Evolutionary conservation across 495 filamentous ascomycete species (phyloP).

Genomic region (Penicillium antarcticum): DNA sequence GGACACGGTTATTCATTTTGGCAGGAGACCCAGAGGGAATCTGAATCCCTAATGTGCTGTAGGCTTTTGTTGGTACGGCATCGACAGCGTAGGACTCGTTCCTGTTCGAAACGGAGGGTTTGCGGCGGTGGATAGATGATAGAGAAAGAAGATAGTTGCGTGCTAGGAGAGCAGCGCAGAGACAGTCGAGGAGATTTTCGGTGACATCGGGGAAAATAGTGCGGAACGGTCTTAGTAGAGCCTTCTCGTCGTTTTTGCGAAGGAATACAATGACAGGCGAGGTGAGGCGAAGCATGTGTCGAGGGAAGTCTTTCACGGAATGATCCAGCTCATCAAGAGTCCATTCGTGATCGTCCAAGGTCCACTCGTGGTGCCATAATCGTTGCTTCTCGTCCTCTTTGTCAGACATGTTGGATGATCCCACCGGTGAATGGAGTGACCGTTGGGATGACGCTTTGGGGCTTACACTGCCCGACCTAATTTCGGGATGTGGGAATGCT

Average conservation of each 20-base stretch:
- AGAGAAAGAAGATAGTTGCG: slow-evolving; percentile 56
- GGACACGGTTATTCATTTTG: slow-evolving; percentile 29
- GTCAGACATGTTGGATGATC: slow-evolving; percentile 25
- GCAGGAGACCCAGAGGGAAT: slow-evolving; percentile 25
- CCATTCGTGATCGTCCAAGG: slow-evolving; percentile 46
- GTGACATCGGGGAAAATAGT: slow-evolving; percentile 55
- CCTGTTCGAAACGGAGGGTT: slow-evolving; percentile 16
- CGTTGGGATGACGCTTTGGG: slow-evolving; percentile 9
- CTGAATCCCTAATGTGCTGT: slow-evolving; percentile 33
- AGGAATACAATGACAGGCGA: slow-evolving; percentile 44
- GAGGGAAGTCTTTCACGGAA: slow-evolving; percentile 41
- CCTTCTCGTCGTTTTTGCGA: slow-evolving; percentile 37
- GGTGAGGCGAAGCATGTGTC: slow-evolving; percentile 41
- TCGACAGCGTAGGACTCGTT: slow-evolving; percentile 26
- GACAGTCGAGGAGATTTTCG: slow-evolving; percentile 54
- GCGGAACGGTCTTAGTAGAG: slow-evolving; percentile 44
- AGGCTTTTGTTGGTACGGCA: slow-evolving; percentile 36
- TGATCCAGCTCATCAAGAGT: slow-evolving; percentile 44
- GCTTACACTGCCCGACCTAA: slow-evolving; percentile 26
- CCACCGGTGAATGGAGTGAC: slow-evolving; percentile 20
- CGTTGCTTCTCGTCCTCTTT: slow-evolving; percentile 31
- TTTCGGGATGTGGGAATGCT: slow-evolving; percentile 21
- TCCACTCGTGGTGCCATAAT: slow-evolving; percentile 43
- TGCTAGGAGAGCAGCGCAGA: slow-evolving; percentile 63
- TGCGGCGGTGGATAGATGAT: slow-evolving; percentile 23